A percentile compares a stretch with the other conserved stretches of the same genome.
These are phyloP conservation scores for Aspergillus hiratsukae DNA, from an alignment of 2,329 filamentous ascomycete genomes.

Conservation along the genomic window DNA sequence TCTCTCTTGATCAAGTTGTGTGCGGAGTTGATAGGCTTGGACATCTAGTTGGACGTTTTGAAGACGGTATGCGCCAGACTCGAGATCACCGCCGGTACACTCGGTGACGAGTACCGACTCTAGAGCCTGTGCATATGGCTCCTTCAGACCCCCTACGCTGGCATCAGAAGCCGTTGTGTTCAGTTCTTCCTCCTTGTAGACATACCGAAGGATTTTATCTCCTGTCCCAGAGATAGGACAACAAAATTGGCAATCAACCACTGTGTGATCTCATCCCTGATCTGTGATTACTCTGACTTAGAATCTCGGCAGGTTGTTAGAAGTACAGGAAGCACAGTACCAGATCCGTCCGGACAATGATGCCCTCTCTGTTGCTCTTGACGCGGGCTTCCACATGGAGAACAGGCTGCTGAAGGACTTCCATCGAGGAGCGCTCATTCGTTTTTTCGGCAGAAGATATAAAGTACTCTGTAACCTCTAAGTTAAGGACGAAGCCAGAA, in stretches of 20 bases:
- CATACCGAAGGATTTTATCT: conserved; percentile 28
- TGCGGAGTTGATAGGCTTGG: conserved; percentile 38
- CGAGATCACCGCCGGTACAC: conserved; percentile 28
- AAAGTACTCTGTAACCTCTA: background rate
- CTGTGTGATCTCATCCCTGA: conserved; percentile 33
- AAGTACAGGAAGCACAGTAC: conserved; percentile 13
- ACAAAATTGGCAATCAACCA: conserved; percentile 35
- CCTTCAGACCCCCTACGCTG: conserved; percentile 21
- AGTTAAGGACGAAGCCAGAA: no score
- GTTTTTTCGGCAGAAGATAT: background rate
- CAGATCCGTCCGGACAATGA: conserved; percentile 29
- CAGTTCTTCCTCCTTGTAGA: background rate
- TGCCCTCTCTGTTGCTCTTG: conserved; percentile 20
- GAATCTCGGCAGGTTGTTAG: background rate
- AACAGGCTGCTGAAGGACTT: conserved; percentile 21
- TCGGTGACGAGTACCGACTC: conserved; percentile 36
- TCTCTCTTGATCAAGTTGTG: conserved; percentile 17
- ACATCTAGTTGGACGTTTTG: conserved; percentile 38
- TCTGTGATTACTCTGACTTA: conserved; percentile 16
- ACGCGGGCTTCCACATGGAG: conserved; percentile 39
- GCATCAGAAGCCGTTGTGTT: conserved; percentile 2
- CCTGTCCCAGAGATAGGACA: conserved; percentile 30
- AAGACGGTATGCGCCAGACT: conserved; percentile 25
- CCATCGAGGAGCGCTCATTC: conserved; percentile 2
- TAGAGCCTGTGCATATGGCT: conserved; percentile 23